Evolutionary conservation across 495 filamentous ascomycete genomes (phyloP).

Genomic region (Podospora comata): DNA sequence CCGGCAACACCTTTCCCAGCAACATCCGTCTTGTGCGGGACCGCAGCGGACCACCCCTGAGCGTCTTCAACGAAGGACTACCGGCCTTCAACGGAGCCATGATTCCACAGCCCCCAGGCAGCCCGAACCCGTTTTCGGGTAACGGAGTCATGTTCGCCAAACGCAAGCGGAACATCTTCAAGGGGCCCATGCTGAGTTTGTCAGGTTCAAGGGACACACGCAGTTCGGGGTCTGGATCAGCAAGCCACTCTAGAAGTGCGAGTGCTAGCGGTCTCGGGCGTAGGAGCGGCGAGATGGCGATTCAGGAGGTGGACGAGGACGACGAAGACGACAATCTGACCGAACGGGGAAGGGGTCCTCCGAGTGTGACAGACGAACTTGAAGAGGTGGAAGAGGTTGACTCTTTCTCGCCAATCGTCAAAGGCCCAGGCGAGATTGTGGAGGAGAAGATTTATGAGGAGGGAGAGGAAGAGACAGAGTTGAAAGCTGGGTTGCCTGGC

Average conservation of each 20-base stretch:
- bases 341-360: not conserved
- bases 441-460: slow-evolving; percentile 54
- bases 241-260: slow-evolving; percentile 45
- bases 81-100: slow-evolving; percentile 31
- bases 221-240: slow-evolving; percentile 31
- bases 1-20: slow-evolving; percentile 71
- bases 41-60: slow-evolving; percentile 38
- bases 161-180: slow-evolving; percentile 83
- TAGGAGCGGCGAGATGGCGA: slow-evolving; percentile 66
- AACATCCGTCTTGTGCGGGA: slow-evolving; percentile 83
- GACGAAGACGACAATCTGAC: slow-evolving; percentile 37
- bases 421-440: slow-evolving; percentile 49
- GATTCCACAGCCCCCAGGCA: slow-evolving; percentile 34
- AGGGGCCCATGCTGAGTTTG: slow-evolving; percentile 68
- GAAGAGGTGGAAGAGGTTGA: slow-evolving; percentile 66
- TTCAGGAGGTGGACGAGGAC: slow-evolving; percentile 83
- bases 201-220: slow-evolving; percentile 9
- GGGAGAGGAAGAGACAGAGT: slow-evolving; percentile 29
- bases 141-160: slow-evolving; percentile 80
- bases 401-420: slow-evolving; percentile 54
- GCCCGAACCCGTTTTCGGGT: slow-evolving; percentile 42
- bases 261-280: slow-evolving; percentile 52
- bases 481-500: not conserved
- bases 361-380: slow-evolving; percentile 26
- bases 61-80: slow-evolving; percentile 53